Evolutionary conservation across 441 rosid genomes (phyloP).

Genomic region (Geranium incanum): DNA sequence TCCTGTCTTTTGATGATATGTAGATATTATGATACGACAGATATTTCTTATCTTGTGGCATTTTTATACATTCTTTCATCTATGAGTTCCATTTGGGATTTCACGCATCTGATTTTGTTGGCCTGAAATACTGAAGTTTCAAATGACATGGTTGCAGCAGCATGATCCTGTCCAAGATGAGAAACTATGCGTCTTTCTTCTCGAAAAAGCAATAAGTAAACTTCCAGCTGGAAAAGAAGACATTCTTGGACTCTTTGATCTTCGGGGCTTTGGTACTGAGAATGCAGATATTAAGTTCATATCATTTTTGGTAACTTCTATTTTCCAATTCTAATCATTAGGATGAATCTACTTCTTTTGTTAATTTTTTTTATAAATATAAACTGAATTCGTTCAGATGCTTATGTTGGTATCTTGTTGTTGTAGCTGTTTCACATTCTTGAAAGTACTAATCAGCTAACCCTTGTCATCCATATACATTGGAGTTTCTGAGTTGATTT

Average conservation of each 20-base stretch:
- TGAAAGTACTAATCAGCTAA: neutral
- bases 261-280: slow-evolving; percentile 52
- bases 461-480: neutral
- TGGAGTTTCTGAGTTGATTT: slow-evolving; percentile 16
- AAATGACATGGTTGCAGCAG: slow-evolving; percentile 36
- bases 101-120: slow-evolving; percentile 10
- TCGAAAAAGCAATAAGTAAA: slow-evolving; percentile 76
- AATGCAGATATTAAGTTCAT: slow-evolving; percentile 74
- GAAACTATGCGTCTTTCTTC: slow-evolving; percentile 58
- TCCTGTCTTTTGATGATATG: no score
- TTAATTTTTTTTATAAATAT: neutral
- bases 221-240: slow-evolving; percentile 64
- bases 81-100: neutral
- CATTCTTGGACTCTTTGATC: slow-evolving; percentile 74
- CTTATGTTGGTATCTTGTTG: slow-evolving; percentile 6
- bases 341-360: neutral
- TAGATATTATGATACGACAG: no score
- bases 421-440: neutral
- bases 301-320: slow-evolving; percentile 58
- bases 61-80: neutral
- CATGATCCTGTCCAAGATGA: slow-evolving; percentile 60
- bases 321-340: slow-evolving; percentile 6
- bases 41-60: no score
- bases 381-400: neutral
- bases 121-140: slow-evolving; percentile 10